Base-by-base conservation (phyloP, 1,284 basidiomycete genomes). In the Cutaneotrichosporon curvatum region DNA sequence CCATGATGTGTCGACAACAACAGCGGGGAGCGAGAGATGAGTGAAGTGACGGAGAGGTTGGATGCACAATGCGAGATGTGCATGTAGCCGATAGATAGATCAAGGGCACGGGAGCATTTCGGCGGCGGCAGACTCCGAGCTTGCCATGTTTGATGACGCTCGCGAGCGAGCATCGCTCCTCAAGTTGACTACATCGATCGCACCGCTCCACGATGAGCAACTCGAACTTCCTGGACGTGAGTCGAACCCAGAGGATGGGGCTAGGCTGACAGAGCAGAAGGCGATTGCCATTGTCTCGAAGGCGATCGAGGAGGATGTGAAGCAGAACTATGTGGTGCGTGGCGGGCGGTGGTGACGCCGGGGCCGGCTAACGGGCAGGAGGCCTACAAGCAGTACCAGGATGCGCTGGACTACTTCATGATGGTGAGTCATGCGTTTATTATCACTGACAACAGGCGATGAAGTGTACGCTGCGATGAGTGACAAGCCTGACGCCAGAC, bases 361-460 rank as follows among this genome's bases (percentile, higher is more conserved):
- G 25, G 21, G 16, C 4, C 3, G 15, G 32, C 57, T 61, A 40
- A 57, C 34, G 18, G 7, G 19, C 48, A 81, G 37, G 90, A 94
- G 65, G 91, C 92, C 16, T 94, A 89, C 79, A 92, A 88, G 75
- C 82, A 84, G 59, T 91, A 90, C 72, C 85, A 87, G 75, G 95
- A 97, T 77, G 81, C 89, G 4, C 79, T 98, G 50, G 94, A 98
- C 69, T 98, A 95, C 73, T 98, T 98, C 71, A 91, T 97, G 85
- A 85, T 97, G 73, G 78, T 84, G 47, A 58, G 65, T 51, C 37
- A 4, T 16, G 16, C 19, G 15, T 5, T n/a, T n/a, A n/a, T n/a
- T n/a, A 9, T 2, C 22, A 37, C 53, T 59, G 35, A 55, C 54
- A 12, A 21, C 55, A 72, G 69, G 68, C 68, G 6, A 73, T 73